phyloP scores from a whole-genome alignment of 225 moss, liverwort and hornwort genomes.

The Polytrichum commune region DNA sequence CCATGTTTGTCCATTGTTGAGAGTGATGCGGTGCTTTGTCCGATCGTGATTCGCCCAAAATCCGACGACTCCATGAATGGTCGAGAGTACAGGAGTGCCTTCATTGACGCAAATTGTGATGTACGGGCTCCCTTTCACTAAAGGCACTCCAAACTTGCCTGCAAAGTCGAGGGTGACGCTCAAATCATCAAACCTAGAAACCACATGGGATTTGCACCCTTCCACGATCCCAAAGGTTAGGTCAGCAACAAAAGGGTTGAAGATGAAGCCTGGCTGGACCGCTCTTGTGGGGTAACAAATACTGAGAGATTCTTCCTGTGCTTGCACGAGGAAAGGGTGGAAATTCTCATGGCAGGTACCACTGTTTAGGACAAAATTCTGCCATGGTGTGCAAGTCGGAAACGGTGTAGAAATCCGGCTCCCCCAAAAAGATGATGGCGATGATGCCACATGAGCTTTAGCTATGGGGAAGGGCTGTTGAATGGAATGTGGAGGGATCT shows the following conservation, averaged over 20 bases:
- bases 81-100: slow-evolving; percentile 63
- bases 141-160: slow-evolving; percentile 52
- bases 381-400: slow-evolving; percentile 82
- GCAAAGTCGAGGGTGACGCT: slow-evolving; percentile 80
- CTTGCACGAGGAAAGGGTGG: slow-evolving; percentile 81
- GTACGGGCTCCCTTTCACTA: slow-evolving; percentile 81
- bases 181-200: slow-evolving; percentile 70
- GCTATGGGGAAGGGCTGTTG: slow-evolving; percentile 69
- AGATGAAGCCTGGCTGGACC: slow-evolving; percentile 54
- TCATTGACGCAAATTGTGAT: slow-evolving; percentile 60
- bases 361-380: slow-evolving; percentile 79
- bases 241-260: slow-evolving; percentile 55
- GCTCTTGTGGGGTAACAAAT: slow-evolving; percentile 64
- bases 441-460: slow-evolving; percentile 45
- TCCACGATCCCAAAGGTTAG: slow-evolving; percentile 55
- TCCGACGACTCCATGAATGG: slow-evolving; percentile 64
- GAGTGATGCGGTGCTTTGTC: slow-evolving; percentile 65
- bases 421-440: slow-evolving; percentile 65
- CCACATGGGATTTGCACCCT: slow-evolving; percentile 26
- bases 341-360: slow-evolving; percentile 81
- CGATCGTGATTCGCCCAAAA: slow-evolving; percentile 63
- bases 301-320: slow-evolving; percentile 34
- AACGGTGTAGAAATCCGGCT: slow-evolving; percentile 32
- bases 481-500: slow-evolving; percentile 6
- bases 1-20: slow-evolving; percentile 91